Conservation (phyloP, 1,139 yeast species). For the Casaregolazyma suthepensis region DNA sequence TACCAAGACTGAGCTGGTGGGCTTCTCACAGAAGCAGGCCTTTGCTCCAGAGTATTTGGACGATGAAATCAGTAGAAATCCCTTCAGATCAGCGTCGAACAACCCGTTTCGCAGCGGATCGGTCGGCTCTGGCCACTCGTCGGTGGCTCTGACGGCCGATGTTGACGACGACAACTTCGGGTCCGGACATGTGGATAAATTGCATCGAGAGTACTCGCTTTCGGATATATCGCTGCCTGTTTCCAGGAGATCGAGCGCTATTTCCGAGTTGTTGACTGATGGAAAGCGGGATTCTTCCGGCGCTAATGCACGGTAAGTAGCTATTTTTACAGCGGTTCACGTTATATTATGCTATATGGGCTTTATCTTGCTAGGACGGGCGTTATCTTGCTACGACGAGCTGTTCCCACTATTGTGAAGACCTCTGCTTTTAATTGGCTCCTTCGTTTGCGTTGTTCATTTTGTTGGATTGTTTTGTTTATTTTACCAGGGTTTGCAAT, state of each 20-base stretch:
- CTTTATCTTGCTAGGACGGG: background rate
- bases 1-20: background rate
- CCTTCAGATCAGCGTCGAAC: constrained; percentile 20
- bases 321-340: background rate
- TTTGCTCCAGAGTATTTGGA: constrained; percentile 15
- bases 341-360: background rate
- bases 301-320: background rate
- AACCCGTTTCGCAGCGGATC: constrained; percentile 25
- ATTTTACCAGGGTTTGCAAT: background rate
- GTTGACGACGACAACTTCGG: constrained; percentile 7
- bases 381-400: background rate
- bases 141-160: constrained; percentile 14
- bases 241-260: background rate
- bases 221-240: constrained; percentile 3
- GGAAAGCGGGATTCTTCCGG: background rate
- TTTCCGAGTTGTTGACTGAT: background rate
- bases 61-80: constrained; percentile 5
- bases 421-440: background rate
- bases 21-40: constrained; percentile 7
- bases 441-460: background rate
- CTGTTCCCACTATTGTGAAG: background rate
- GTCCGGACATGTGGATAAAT: background rate
- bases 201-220: constrained; percentile 4
- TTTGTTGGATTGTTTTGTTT: background rate
- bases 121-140: constrained; percentile 13